A percentile compares a stretch with the other conserved stretches of the same genome.
Evolutionary conservation across 2,329 filamentous ascomycete species (phyloP).

Genomic region (Gliomastix tumulicola): DNA sequence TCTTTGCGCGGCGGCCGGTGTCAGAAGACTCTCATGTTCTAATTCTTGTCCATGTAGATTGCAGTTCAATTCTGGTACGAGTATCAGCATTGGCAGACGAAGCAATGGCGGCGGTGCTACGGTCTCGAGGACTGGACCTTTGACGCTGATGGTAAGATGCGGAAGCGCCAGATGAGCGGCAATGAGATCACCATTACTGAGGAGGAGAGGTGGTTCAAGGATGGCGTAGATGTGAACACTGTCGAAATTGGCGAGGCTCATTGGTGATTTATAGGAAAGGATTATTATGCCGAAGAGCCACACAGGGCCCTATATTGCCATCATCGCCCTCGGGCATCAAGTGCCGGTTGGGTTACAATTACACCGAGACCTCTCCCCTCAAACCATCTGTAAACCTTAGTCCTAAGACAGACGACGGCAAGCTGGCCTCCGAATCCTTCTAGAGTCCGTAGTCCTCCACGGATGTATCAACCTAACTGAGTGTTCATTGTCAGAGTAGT

Average conservation of each 20-base stretch:
- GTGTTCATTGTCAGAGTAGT: no score
- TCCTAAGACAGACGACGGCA: no score
- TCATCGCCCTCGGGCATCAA: no score
- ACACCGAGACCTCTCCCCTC: no score
- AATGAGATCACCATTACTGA: slow-evolving; percentile 61
- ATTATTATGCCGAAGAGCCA: no score
- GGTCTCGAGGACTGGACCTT: slow-evolving; percentile 79
- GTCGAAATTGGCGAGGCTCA: slow-evolving; percentile 62
- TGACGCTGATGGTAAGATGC: slow-evolving; percentile 61
- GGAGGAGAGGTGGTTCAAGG: slow-evolving; percentile 56
- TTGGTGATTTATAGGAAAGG: no score
- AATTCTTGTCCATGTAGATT: slow-evolving; percentile 40
- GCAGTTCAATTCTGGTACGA: slow-evolving; percentile 93
- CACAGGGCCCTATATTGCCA: no score
- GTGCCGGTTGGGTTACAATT: no score
- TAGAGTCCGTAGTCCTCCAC: no score
- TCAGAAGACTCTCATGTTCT: not conserved
- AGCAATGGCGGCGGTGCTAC: slow-evolving; percentile 84
- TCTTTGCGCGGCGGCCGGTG: not conserved
- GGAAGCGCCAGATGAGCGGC: slow-evolving; percentile 69
- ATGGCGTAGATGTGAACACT: slow-evolving; percentile 60
- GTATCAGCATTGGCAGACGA: slow-evolving; percentile 56
- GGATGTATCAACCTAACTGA: no score
- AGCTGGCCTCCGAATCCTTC: no score
- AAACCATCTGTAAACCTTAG: no score